A percentile compares a stretch with the other conserved stretches of the same genome.
Conservation (phyloP, 2,329 filamentous ascomycete genomes). For the Ophiostoma australiae region DNA sequence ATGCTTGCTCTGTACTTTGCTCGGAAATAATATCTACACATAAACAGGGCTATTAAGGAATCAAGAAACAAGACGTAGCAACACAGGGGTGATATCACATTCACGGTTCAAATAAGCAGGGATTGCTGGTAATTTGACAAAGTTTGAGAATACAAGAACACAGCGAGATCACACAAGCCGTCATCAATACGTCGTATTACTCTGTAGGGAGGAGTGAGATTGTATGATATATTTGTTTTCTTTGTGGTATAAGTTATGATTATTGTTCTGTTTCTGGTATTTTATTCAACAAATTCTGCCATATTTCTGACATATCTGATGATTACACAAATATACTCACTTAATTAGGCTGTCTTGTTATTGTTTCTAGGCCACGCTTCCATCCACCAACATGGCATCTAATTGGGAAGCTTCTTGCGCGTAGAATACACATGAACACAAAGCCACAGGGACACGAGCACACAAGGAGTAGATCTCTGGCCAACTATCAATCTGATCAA, state of each 20-base stretch:
- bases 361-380: neutral
- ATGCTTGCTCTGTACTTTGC: neutral
- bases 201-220: neutral
- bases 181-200: neutral
- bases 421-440: neutral
- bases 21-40: neutral
- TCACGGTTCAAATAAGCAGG: neutral
- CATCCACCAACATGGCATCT: neutral
- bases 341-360: too few relatives aligned
- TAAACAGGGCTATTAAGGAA: neutral
- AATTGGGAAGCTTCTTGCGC: conserved; percentile 10
- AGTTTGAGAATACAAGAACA: neutral
- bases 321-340: too few relatives aligned
- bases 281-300: neutral
- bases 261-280: neutral
- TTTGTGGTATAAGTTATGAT: neutral
- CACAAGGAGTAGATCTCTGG: neutral
- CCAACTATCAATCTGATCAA: neutral
- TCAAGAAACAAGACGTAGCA: neutral
- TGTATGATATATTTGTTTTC: neutral
- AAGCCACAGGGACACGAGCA: neutral
- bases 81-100: neutral
- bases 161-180: neutral
- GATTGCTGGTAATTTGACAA: neutral
- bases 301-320: neutral